phyloP scores from a whole-genome alignment of 2,329 filamentous ascomycete species.

The Orbilia ellipsospora region DNA sequence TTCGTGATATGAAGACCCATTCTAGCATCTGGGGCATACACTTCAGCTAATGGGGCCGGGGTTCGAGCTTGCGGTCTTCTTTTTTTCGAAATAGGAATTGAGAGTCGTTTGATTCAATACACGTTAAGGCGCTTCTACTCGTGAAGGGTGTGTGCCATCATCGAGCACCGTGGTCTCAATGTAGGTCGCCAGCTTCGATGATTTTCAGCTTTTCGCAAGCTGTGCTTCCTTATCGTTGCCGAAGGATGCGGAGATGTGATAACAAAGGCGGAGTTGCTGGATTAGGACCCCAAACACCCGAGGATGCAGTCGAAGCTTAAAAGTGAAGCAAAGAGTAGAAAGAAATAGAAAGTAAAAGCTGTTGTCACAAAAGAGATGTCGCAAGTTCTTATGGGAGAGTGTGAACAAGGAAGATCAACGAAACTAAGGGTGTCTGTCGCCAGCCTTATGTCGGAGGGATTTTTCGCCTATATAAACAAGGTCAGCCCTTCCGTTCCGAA shows the following conservation, averaged over 20 bases:
- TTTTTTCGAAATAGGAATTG: no score
- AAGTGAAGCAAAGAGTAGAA: not conserved
- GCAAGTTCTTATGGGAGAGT: constrained; percentile 4
- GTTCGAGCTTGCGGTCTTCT: no score
- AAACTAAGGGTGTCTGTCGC: constrained; percentile 16
- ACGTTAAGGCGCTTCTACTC: constrained; percentile 32
- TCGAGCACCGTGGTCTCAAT: constrained; percentile 53
- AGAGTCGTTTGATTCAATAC: not conserved
- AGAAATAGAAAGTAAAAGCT: not conserved
- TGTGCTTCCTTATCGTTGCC: constrained; percentile 14
- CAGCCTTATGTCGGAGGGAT: constrained; percentile 2
- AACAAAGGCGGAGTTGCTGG: constrained; percentile 16
- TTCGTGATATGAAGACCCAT: no score
- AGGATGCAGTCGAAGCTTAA: constrained; percentile 2
- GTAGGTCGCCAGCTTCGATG: constrained; percentile 54
- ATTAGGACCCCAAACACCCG: not conserved
- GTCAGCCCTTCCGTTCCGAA: constrained; percentile 26
- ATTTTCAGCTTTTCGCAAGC: constrained; percentile 54
- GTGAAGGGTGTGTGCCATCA: constrained; percentile 44
- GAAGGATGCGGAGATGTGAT: constrained; percentile 12
- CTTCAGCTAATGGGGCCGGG: no score
- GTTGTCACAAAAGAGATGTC: constrained; percentile 15
- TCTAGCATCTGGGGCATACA: no score
- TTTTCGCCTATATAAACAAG: constrained; percentile 43
- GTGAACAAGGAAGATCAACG: constrained; percentile 25